A percentile compares a stretch with the other conserved stretches of the same genome.
These are phyloP conservation scores for Sutorius eximius DNA, from an alignment of 1,284 basidiomycete species.

Conservation along the genomic window DNA sequence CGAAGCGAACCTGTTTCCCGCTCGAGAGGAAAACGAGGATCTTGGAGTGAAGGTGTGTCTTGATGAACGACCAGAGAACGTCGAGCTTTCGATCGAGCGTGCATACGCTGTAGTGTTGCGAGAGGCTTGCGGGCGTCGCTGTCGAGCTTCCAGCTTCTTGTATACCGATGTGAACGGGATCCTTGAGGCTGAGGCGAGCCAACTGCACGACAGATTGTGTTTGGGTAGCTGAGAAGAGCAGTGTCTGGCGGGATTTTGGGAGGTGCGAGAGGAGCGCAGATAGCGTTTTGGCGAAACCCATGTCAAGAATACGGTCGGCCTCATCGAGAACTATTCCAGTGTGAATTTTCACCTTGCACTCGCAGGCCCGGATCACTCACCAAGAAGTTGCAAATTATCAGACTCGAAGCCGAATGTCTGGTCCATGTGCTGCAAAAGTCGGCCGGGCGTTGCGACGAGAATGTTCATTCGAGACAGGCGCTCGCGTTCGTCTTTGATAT, in stretches of 20 bases:
- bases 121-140: conserved; percentile 69
- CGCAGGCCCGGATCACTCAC: conserved; percentile 44
- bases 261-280: conserved; percentile 90
- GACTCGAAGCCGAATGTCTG: conserved; percentile 95
- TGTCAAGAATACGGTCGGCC: conserved; percentile 94
- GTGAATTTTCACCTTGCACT: neutral
- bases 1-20: conserved; percentile 96
- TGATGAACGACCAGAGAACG: conserved; percentile 93
- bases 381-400: conserved; percentile 88
- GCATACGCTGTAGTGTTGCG: conserved; percentile 90
- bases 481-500: conserved; percentile 89
- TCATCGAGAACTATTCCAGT: conserved; percentile 81
- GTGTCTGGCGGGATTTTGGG: conserved; percentile 83
- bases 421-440: conserved; percentile 96
- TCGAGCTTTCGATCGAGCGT: conserved; percentile 88
- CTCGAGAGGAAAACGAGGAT: conserved; percentile 93
- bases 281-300: conserved; percentile 91
- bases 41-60: conserved; percentile 91
- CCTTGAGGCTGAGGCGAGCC: conserved; percentile 85
- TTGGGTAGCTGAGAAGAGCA: conserved; percentile 97
- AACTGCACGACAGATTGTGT: conserved; percentile 89
- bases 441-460: conserved; percentile 93
- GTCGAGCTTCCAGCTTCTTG: conserved; percentile 46
- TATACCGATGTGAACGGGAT: conserved; percentile 78
- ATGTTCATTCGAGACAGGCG: conserved; percentile 94